Percentiles rank a stretch among this genome's conserved stretches.
phyloP scores from a whole-genome alignment of 371 early-diverging fungal species.

The Mortierella sp. region DNA sequence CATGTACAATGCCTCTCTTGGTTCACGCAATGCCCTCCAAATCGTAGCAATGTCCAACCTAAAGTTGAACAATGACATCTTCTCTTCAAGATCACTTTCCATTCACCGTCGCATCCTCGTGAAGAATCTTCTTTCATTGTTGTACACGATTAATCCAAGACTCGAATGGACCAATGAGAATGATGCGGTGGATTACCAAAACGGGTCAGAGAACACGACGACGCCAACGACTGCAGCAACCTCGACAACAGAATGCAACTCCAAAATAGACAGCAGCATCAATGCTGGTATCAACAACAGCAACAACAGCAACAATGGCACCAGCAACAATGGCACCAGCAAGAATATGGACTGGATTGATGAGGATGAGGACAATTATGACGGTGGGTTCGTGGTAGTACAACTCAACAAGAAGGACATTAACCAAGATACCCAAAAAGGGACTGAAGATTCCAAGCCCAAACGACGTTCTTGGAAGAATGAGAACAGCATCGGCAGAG shows the following conservation, averaged over 20 bases:
- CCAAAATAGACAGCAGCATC: not conserved
- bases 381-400: not conserved
- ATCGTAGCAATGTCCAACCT: constrained; percentile 34
- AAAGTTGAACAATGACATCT: constrained; percentile 39
- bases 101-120: constrained; percentile 40
- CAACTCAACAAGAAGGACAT: not conserved
- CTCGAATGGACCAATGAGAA: constrained; percentile 33
- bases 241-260: not conserved
- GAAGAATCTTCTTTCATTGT: constrained; percentile 36
- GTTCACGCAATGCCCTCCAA: constrained; percentile 17
- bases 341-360: not conserved
- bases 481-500: not conserved
- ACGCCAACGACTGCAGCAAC: not conserved
- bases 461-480: constrained; percentile 1
- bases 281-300: not conserved
- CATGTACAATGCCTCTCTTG: constrained; percentile 19
- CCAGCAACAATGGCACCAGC: not conserved
- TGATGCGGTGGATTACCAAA: constrained; percentile 2
- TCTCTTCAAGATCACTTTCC: constrained; percentile 31
- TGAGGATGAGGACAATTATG: not conserved
- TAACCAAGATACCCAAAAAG: not conserved
- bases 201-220: not conserved
- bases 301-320: not conserved
- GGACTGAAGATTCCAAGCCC: not conserved
- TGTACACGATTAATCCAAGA: constrained; percentile 35